Base-by-base conservation (phyloP, 177 flowering plant genomes). In the Tripterygium wilfordii region DNA sequence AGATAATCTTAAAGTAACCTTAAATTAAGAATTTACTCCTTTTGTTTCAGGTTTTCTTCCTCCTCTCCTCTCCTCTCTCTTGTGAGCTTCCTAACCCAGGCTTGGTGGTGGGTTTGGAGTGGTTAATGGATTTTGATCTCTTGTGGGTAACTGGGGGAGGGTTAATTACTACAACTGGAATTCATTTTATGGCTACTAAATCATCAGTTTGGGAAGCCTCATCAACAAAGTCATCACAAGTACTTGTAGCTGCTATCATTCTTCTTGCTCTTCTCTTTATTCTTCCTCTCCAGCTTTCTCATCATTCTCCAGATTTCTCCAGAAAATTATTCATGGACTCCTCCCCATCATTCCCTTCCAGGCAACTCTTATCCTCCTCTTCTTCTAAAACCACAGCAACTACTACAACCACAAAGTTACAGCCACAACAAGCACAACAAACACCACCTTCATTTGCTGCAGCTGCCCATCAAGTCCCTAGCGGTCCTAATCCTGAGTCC, bases 401-500 rank as follows among this genome's bases (percentile, higher is more conserved):
- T 10, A 38, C 16, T 22, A 24, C 46, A 10, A 20, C 32, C 26
- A 14, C 40, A 27, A 19, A 53, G 3, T 18, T 33, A 6, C 33
- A 35, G 7, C 20, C 49, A 17, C 21, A 32, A 9, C 28, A 32
- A 14, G 9, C 49, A 45, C 35, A 45, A 2, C 19, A 25, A 8
- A 36, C 7, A 36, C 32, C 52, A 10, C 22, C 41, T 0, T 21
- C 52, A n/a, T 6, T 10, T 19, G 1, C 36, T 4, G 54, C 46
- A n/a, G 65, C 60, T 40, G 68, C 71, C 3, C 75, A 66, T 33
- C 61, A 60, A 19, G 75, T 70, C 10, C 75, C 75, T 3, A 70
- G 75, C 24, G 75, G 75, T 22, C 68, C 75, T n/a, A 70, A 70
- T 50, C 75, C 75, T 4, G 67, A 62, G 29, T 66, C 71, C 45